Conservation (phyloP, 495 filamentous ascomycete species). For the Paragyromitra xinjiangensis region DNA sequence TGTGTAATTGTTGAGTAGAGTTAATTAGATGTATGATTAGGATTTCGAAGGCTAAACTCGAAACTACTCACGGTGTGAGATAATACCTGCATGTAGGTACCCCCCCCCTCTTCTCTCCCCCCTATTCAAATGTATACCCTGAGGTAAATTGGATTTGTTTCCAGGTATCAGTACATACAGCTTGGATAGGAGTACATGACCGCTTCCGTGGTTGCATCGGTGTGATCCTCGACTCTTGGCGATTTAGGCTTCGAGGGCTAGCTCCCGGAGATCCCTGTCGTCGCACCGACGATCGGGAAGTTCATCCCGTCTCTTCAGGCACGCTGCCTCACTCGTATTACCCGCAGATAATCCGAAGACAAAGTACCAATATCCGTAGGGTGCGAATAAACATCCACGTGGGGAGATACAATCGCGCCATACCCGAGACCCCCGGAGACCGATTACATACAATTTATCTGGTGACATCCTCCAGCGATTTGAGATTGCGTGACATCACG, state of each 20-base stretch:
- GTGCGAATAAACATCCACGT: too few relatives aligned
- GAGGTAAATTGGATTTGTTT: background rate
- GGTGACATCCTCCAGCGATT: conserved; percentile 23
- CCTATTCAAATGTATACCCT: background rate
- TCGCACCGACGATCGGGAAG: conserved; percentile 41
- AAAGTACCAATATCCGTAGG: background rate
- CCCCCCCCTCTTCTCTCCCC: background rate
- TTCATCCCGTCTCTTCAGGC: conserved; percentile 45
- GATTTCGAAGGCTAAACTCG: conserved; percentile 24
- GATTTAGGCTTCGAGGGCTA: conserved; percentile 41
- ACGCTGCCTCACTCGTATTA: conserved; percentile 35
- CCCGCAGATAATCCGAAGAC: conserved; percentile 19
- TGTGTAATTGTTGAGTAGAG: conserved; percentile 17
- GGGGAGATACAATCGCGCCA: background rate
- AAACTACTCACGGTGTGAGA: background rate
- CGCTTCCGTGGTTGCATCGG: conserved; percentile 44
- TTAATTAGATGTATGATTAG: background rate
- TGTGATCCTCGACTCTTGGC: conserved; percentile 41
- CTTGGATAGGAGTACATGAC: background rate
- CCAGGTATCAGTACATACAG: conserved; percentile 22
- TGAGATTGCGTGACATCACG: conserved; percentile 26
- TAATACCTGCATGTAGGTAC: background rate
- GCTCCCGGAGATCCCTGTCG: conserved; percentile 44
- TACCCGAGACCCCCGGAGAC: conserved; percentile 32
- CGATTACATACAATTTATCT: conserved; percentile 29